Evolutionary conservation across 371 early-diverging fungal species (phyloP), one percentile per base, ranked within the genome.

Genomic region (Zychaea mexicana): DNA sequence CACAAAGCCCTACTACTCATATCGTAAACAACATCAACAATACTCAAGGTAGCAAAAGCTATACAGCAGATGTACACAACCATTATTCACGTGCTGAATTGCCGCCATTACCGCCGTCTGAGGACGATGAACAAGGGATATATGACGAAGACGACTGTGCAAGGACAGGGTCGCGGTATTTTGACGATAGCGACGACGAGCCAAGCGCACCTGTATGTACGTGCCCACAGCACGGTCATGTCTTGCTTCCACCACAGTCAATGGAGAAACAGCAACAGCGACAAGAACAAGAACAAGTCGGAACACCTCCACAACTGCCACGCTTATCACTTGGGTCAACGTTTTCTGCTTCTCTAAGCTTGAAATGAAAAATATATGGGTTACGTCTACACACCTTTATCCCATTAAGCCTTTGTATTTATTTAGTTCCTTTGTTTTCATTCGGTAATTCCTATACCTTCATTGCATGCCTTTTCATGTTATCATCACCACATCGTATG

Each of bases 221-320:
- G 7, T 49, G 49, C n/a, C 49, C 49, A 49, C 49, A 49, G n/a
- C 49, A 49, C n/a, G 49, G 49, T 7, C 42, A 42, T 49, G 49
- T 24, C 24, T 22, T 49, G 26, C 24, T 49, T 33, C 33, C 5
- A 33, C 33, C 33, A 0, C 42, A 42, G n/a, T 0, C 15, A 42
- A 3, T 6, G 15, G n/a, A 49, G 2, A 19, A 49, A 22, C 22
- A 49, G 7, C 21, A 49, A 49, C 9, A 24, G 24, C 6, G 17
- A 22, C 21, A 49, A 49, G 22, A 24, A 49, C 6, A 13, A 22
- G 49, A 49, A 24, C 22, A n/a, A n/a, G n/a, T 24, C n/a, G 49
- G 6, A 19, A 6, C 21, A 8, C 49, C 49, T 22, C 49, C 49
- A 4, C 49, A 49, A 49, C 24, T 49, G 24, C 49, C 49, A 9